Evolutionary conservation across 345 rosid genomes (phyloP), one percentile per base, ranked within the genome.

Genomic region (Eutrema japonicum): DNA sequence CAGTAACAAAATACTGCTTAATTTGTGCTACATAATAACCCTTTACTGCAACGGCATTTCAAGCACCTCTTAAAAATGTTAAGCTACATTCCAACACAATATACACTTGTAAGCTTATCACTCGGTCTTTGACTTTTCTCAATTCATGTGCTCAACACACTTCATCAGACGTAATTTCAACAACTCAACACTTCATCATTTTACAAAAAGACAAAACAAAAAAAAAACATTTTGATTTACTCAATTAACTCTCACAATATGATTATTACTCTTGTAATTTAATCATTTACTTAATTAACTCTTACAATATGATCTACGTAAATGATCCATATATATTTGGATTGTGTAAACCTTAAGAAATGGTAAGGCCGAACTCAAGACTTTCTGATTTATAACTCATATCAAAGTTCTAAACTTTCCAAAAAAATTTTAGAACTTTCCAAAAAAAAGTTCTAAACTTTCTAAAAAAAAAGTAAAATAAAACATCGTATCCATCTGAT

Each of bases 91-190:
- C 11, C 16, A 29, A 29, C 11, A 29, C 33, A 29, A 6, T 11
- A 56, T 11, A 56, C 26, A 59, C 47, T 10, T 59, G 47, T 38
- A 10, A 18, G 43, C 33, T 18, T 59, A 45, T 38, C 18, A 59
- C 32, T 59, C 29, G 62, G 26, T 56, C 37, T 56, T 56, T 56
- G 27, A 36, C 62, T 33, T 56, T 56, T 56, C 32, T 37, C 46
- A 37, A 10, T 38, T 37, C 3, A 58, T 37, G 46, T 58, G 32
- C 45, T 18, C 22, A 18, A 18, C 22, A 18, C 22, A 18, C 1
- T 18, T 18, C 8, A 36, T 12, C 30, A 54, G 59, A 32, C 7
- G 55, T 26, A 50, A 50, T 6, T 18, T 50, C 55, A 5, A 4
- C 0, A 30, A 50, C 55, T 26, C 33, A 14, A 33, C 42, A 14